Percentiles rank a stretch among this genome's conserved stretches.
phyloP scores from a whole-genome alignment of 495 filamentous ascomycete genomes.

The Podospora pseudocomata region DNA sequence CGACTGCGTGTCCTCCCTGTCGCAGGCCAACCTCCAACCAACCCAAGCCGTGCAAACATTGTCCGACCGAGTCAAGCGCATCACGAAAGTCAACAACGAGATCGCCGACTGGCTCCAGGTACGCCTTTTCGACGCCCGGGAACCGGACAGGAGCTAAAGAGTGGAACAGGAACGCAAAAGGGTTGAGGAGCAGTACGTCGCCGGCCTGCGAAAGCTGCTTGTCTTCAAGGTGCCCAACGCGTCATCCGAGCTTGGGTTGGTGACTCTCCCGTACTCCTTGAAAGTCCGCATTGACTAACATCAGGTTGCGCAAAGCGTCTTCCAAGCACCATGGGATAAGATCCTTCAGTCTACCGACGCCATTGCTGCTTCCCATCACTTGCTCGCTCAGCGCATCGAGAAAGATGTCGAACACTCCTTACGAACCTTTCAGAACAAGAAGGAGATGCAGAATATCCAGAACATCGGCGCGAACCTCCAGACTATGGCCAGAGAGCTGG shows the following conservation, averaged over 20 bases:
- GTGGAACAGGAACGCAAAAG: conserved; percentile 78
- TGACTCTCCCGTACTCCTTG: conserved; percentile 15
- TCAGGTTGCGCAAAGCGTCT: conserved; percentile 60
- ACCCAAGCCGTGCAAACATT: conserved; percentile 78
- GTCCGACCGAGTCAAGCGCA: conserved; percentile 82
- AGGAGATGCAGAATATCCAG: conserved; percentile 79
- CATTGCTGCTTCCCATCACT: conserved; percentile 79
- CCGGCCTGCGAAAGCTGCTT: conserved; percentile 75
- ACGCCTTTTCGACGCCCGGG: conserved; percentile 24
- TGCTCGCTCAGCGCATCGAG: conserved; percentile 80
- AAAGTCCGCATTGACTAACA: conserved; percentile 20
- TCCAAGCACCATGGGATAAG: conserved; percentile 87
- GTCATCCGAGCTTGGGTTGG: conserved; percentile 80
- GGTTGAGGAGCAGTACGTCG: conserved; percentile 87
- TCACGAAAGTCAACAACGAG: conserved; percentile 80
- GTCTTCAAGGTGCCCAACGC: conserved; percentile 67
- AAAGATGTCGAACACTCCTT: conserved; percentile 86
- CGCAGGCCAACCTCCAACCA: conserved; percentile 76
- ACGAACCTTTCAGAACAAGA: conserved; percentile 64
- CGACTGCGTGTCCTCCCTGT: conserved; percentile 20
- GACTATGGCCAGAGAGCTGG: conserved; percentile 78
- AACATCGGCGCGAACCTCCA: conserved; percentile 78
- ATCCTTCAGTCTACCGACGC: conserved; percentile 76
- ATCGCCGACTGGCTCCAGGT: conserved; percentile 98
- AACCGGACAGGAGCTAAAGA: conserved; percentile 25